phyloP scores from a whole-genome alignment of 805 yeast genomes.

The Kuraishia capsulata region DNA sequence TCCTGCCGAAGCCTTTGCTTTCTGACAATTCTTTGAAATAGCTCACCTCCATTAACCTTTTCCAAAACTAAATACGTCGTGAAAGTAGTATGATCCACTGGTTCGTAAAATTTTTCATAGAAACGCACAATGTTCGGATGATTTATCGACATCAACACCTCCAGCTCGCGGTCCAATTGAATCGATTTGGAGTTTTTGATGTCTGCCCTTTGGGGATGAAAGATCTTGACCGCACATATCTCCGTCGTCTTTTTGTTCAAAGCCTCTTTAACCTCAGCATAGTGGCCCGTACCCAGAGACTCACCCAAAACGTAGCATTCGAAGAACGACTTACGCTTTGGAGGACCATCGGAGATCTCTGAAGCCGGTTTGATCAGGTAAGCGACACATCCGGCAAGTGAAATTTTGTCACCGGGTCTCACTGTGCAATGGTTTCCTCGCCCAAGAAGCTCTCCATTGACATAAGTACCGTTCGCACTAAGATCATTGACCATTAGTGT shows the following conservation, averaged over 20 bases:
- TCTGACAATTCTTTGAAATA: constrained; percentile 61
- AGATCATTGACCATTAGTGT: constrained; percentile 50
- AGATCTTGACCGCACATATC: constrained; percentile 65
- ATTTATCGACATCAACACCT: constrained; percentile 51
- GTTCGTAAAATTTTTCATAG: constrained; percentile 45
- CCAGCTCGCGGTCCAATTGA: constrained; percentile 54
- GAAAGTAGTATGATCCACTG: constrained; percentile 32
- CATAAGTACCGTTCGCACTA: constrained; percentile 58
- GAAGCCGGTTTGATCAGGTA: constrained; percentile 19
- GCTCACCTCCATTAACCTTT: constrained; percentile 66
- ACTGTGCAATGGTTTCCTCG: constrained; percentile 38
- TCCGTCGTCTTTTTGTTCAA: constrained; percentile 46
- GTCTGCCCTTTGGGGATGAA: constrained; percentile 30
- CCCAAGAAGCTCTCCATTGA: constrained; percentile 48
- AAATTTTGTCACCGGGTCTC: constrained; percentile 55
- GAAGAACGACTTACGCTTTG: constrained; percentile 35
- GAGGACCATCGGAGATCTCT: constrained; percentile 6
- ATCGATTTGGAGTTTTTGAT: constrained; percentile 15
- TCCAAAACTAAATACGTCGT: constrained; percentile 61
- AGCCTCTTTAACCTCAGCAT: constrained; percentile 74
- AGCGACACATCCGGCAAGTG: constrained; percentile 32
- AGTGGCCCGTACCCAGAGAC: constrained; percentile 69
- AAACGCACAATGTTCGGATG: constrained; percentile 68
- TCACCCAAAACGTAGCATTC: constrained; percentile 49
- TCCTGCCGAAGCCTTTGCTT: constrained; percentile 53